These are phyloP conservation scores for Penicillium herquei DNA, from an alignment of 495 filamentous ascomycete genomes.

Conservation along the genomic window DNA sequence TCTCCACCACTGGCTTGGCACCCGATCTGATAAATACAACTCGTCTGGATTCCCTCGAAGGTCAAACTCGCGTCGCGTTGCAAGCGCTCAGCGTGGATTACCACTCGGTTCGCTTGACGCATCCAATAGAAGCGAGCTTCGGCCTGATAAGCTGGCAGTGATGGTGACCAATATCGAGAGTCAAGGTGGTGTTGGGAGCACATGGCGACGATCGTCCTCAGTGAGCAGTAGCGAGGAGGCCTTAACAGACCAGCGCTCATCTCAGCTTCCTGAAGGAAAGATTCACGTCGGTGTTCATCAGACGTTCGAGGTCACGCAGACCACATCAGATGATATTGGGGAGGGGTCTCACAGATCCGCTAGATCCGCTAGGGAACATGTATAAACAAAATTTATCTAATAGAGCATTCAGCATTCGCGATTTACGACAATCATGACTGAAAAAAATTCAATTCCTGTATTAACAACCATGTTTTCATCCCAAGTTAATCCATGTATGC, in stretches of 20 bases:
- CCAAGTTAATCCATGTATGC: no score
- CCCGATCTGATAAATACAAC: constrained; percentile 22
- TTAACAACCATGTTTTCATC: no score
- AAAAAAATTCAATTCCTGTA: background rate
- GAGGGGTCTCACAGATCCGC: constrained; percentile 7
- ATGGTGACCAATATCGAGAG: constrained; percentile 41
- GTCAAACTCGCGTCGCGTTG: constrained; percentile 21
- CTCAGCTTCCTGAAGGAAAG: constrained; percentile 4
- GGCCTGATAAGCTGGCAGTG: constrained; percentile 41
- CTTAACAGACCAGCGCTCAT: constrained; percentile 21
- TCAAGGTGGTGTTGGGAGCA: constrained; percentile 21
- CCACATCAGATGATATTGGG: constrained; percentile 16
- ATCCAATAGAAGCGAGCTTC: constrained; percentile 15
- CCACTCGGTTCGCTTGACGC: constrained; percentile 37
- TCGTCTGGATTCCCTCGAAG: constrained; percentile 23
- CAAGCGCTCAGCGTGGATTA: constrained; percentile 17
- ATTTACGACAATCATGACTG: background rate
- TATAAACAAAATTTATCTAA: constrained; percentile 16
- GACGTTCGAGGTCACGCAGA: constrained; percentile 38
- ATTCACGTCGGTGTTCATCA: constrained; percentile 35
- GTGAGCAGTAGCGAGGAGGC: constrained; percentile 37
- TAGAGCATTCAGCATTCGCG: background rate
- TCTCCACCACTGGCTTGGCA: constrained; percentile 36
- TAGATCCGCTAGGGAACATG: constrained; percentile 22
- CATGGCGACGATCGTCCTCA: constrained; percentile 20